Conservation (phyloP, 2,329 filamentous ascomycete genomes). For the Cadophora luteo-olivacea region DNA sequence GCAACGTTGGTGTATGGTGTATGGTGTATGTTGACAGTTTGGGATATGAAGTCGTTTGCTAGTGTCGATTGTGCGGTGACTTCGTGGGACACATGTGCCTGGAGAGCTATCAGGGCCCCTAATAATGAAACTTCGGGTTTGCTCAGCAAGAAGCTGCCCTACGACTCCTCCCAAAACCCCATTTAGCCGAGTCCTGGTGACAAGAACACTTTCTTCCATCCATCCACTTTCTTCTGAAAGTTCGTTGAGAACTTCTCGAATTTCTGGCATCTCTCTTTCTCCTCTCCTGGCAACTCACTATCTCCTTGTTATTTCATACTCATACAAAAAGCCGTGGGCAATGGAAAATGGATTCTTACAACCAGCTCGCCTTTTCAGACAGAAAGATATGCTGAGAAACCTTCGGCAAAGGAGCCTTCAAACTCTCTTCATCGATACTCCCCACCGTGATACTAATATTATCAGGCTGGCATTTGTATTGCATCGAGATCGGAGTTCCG, state of each 20-base stretch:
- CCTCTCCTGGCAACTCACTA: slow-evolving; percentile 46
- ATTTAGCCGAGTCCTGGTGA: slow-evolving; percentile 10
- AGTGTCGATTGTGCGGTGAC: neutral
- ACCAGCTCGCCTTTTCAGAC: slow-evolving; percentile 44
- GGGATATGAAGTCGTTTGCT: neutral
- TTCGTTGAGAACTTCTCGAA: slow-evolving; percentile 37
- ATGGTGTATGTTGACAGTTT: neutral
- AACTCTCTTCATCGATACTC: slow-evolving; percentile 50
- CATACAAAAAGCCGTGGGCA: neutral
- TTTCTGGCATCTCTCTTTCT: slow-evolving; percentile 41
- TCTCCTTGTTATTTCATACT: neutral
- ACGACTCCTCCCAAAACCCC: too few relatives aligned
- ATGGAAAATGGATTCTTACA: neutral
- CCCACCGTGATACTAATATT: slow-evolving; percentile 47
- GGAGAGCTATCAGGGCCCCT: neutral
- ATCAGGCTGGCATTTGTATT: slow-evolving; percentile 45
- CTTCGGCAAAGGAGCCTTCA: slow-evolving; percentile 44
- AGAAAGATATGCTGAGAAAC: slow-evolving; percentile 52
- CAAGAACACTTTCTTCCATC: slow-evolving; percentile 35
- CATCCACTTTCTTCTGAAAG: slow-evolving; percentile 39
- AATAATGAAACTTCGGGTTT: neutral
- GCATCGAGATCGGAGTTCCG: slow-evolving; percentile 54
- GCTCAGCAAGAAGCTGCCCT: neutral
- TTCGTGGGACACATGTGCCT: neutral
- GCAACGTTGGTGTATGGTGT: neutral